These are phyloP conservation scores for Tillandsia leiboldiana DNA, from an alignment of 176 grass and related monocot species.

Conservation along the genomic window DNA sequence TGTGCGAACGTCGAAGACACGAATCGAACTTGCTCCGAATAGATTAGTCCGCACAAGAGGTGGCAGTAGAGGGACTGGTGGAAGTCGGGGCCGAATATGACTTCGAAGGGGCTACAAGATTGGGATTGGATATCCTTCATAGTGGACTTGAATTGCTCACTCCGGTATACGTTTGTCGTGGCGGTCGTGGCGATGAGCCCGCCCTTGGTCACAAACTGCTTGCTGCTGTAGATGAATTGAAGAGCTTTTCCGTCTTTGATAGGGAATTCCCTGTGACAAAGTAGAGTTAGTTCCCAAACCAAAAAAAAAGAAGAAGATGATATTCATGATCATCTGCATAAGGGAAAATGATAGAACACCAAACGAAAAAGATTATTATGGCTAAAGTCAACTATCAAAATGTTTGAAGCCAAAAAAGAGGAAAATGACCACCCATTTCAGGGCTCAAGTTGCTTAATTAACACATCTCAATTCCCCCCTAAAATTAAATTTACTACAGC, in stretches of 20 bases:
- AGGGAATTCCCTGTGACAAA: constrained; percentile 55
- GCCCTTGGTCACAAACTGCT: constrained; percentile 55
- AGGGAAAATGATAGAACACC: no score
- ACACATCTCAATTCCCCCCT: neutral
- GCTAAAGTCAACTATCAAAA: no score
- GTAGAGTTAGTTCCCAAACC: neutral
- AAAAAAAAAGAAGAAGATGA: no score
- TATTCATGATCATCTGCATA: no score
- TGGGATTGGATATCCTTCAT: constrained; percentile 68
- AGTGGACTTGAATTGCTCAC: constrained; percentile 46
- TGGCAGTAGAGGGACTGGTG: constrained; percentile 83
- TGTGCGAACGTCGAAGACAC: constrained; percentile 79
- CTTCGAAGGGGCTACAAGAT: constrained; percentile 57
- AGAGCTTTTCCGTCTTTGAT: constrained; percentile 66
- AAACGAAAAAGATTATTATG: no score
- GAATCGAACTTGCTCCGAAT: constrained; percentile 50
- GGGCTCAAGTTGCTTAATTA: neutral
- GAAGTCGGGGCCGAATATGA: constrained; percentile 76
- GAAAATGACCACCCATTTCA: constrained; percentile 7
- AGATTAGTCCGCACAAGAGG: constrained; percentile 69
- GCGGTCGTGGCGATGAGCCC: constrained; percentile 65
- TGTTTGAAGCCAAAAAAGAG: neutral
- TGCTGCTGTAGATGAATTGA: constrained; percentile 89
- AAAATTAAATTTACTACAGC: neutral
- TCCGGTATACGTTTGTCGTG: constrained; percentile 77